Percentiles rank a stretch among this genome's conserved stretches.
phyloP scores from a whole-genome alignment of 305 asterid genomes.

The Fraxinus platypoda region DNA sequence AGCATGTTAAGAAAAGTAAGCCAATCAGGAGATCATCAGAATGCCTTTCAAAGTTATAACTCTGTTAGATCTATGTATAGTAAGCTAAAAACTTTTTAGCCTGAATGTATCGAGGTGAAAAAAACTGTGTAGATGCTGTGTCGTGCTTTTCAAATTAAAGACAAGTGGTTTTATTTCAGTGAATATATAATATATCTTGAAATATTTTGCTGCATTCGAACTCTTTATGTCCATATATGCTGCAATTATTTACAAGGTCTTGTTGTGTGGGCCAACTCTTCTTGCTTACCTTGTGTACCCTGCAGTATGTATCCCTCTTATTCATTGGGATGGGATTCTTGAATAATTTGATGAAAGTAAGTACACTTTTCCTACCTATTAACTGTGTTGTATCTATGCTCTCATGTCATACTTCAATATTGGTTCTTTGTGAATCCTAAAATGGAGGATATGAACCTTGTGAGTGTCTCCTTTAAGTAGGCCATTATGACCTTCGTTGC shows the following conservation, averaged over 20 bases:
- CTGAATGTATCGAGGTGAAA: neutral
- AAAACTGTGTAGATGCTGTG: neutral
- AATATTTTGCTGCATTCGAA: neutral
- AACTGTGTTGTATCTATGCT: constrained; percentile 8
- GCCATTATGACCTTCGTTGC: neutral
- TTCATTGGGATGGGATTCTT: constrained; percentile 95
- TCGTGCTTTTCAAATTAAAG: constrained; percentile 8
- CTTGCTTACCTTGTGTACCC: neutral
- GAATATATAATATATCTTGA: constrained; percentile 4
- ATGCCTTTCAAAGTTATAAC: neutral
- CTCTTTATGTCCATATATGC: constrained; percentile 7
- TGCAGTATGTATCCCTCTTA: constrained; percentile 88
- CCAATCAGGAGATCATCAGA: neutral
- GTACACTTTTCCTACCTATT: constrained; percentile 11
- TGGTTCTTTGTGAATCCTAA: neutral
- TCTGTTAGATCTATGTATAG: neutral
- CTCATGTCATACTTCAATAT: neutral
- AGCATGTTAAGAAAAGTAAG: neutral
- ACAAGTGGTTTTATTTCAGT: neutral
- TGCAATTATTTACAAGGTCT: neutral
- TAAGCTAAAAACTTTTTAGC: neutral
- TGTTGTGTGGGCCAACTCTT: neutral
- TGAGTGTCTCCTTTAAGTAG: neutral
- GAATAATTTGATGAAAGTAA: constrained; percentile 87
- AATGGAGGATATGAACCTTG: constrained; percentile 1